Percentiles rank a stretch among this genome's conserved stretches.
Evolutionary conservation across 2,329 filamentous ascomycete genomes (phyloP).

Genomic region (Sarocladium strictum): DNA sequence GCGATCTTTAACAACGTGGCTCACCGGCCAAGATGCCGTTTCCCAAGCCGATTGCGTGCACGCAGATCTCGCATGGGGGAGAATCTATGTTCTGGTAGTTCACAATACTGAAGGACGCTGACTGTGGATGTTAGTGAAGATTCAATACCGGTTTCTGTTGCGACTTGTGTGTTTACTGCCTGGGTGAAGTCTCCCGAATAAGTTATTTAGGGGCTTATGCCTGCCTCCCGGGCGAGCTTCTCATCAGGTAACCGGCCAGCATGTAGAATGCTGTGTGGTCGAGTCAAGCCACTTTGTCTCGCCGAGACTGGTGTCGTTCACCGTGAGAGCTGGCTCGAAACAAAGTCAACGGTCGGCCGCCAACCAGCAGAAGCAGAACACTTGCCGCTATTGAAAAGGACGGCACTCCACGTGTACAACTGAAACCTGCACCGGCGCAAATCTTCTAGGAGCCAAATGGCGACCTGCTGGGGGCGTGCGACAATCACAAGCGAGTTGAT

Average conservation of each 20-base stretch:
- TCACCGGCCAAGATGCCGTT: too few species aligned
- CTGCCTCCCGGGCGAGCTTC: too few species aligned
- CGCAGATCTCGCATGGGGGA: too few species aligned
- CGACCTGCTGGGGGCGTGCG: too few species aligned
- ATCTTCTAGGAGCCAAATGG: background rate
- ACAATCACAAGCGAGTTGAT: background rate
- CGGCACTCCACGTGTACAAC: too few species aligned
- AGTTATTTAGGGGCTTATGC: background rate
- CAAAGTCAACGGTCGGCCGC: background rate
- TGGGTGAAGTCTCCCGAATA: background rate
- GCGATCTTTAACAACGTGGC: too few species aligned
- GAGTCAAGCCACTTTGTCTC: background rate
- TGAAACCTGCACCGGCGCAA: background rate
- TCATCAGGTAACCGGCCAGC: too few species aligned
- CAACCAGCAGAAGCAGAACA: too few species aligned
- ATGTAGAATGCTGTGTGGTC: background rate
- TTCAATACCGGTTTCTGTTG: background rate
- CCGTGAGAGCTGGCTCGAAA: background rate
- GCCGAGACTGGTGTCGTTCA: background rate
- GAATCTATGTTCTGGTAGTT: too few species aligned
- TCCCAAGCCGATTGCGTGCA: too few species aligned
- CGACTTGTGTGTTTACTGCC: background rate
- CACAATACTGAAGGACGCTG: too few species aligned
- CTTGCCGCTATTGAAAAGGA: too few species aligned
- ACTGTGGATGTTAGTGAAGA: background rate